phyloP scores from a whole-genome alignment of 352 stramenopile genomes.

The Phytophthora kernoviae region DNA sequence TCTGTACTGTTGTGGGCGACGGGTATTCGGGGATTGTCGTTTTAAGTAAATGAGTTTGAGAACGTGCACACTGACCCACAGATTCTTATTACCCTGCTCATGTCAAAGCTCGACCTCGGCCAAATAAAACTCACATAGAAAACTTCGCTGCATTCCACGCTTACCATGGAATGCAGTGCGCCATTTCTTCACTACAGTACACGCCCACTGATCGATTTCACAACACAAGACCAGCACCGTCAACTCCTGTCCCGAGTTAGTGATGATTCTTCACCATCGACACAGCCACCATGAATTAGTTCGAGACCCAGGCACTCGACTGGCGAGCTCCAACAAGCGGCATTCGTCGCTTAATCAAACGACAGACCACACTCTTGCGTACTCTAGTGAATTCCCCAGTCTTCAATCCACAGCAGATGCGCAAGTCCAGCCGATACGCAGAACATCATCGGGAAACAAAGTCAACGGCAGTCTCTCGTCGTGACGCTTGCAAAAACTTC shows the following conservation, averaged over 20 bases:
- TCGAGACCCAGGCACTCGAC: background rate
- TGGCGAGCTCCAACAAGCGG: constrained; percentile 8
- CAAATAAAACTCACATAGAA: no score
- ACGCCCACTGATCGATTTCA: background rate
- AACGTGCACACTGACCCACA: no score
- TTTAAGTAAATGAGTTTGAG: no score
- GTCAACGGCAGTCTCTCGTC: background rate
- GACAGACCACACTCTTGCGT: constrained; percentile 4
- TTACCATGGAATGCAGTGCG: no score
- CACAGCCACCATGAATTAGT: constrained; percentile 8
- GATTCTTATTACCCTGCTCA: no score
- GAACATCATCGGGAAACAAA: constrained; percentile 11
- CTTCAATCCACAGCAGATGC: background rate
- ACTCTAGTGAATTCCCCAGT: constrained; percentile 4
- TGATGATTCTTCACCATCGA: constrained; percentile 16
- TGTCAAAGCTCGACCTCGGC: no score
- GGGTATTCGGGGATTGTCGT: no score
- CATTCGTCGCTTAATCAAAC: constrained; percentile 10
- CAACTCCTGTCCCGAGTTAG: background rate
- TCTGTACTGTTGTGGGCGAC: no score
- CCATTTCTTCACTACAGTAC: no score
- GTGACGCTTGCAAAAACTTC: constrained; percentile 2
- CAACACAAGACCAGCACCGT: background rate
- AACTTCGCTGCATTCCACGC: background rate
- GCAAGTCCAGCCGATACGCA: constrained; percentile 17